phyloP scores from a whole-genome alignment of 192 early-diverging fungal genomes.

The Polychytrium aggregatum region DNA sequence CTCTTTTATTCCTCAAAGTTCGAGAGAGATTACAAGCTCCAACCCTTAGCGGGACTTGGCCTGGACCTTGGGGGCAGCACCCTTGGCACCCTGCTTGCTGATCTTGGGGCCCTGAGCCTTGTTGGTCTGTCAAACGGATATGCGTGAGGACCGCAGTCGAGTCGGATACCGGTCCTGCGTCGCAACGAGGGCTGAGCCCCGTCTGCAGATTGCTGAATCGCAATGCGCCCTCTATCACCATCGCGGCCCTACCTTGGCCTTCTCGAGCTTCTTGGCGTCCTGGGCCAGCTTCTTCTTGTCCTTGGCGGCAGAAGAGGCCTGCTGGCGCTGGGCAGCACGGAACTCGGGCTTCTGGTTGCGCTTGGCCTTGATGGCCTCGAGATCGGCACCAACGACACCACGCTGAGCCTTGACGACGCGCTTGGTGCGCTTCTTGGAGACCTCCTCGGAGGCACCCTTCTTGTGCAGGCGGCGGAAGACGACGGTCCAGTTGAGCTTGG shows the following conservation, averaged over 20 bases:
- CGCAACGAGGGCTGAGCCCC: no score
- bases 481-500: conserved; percentile 94
- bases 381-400: conserved; percentile 88
- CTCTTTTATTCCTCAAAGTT: no score
- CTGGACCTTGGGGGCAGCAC: conserved; percentile 64
- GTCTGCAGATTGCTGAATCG: no score
- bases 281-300: conserved; percentile 81
- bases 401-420: conserved; percentile 93
- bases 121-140: conserved; percentile 15
- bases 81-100: conserved; percentile 73
- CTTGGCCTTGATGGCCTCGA: conserved; percentile 95
- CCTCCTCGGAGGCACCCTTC: conserved; percentile 96
- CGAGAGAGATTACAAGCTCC: no score
- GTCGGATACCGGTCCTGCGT: no score
- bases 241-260: conserved; percentile 58
- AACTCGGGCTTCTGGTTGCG: conserved; percentile 94
- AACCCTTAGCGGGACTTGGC: conserved; percentile 69
- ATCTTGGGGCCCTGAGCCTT: conserved; percentile 45
- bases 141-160: no score
- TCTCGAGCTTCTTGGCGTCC: conserved; percentile 78
- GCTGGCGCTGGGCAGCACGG: conserved; percentile 78
- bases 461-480: conserved; percentile 97
- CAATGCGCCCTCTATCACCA: no score
- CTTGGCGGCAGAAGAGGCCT: conserved; percentile 80
- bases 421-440: conserved; percentile 90